These are phyloP conservation scores for Fusarium sp. DNA, from an alignment of 2,329 filamentous ascomycete species.

Conservation along the genomic window DNA sequence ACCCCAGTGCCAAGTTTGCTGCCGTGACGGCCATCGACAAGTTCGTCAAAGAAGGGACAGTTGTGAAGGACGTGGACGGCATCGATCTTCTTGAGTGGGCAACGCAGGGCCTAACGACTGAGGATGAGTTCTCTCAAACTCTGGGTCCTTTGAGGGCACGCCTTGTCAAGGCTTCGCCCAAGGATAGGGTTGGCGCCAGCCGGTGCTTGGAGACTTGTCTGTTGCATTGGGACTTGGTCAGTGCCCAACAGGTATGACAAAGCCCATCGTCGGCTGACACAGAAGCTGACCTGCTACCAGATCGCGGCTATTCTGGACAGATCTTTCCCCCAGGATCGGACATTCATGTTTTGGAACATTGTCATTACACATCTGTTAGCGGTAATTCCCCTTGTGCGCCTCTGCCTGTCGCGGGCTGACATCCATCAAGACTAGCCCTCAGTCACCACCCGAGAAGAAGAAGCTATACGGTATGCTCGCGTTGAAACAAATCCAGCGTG, in stretches of 20 bases:
- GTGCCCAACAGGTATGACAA: constrained; percentile 65
- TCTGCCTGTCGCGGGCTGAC: constrained; percentile 12
- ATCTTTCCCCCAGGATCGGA: constrained; percentile 60
- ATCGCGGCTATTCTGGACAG: constrained; percentile 67
- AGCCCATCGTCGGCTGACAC: too few species aligned
- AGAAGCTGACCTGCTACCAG: constrained; percentile 48
- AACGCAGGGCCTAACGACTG: constrained; percentile 52
- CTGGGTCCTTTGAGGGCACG: constrained; percentile 63
- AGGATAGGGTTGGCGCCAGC: constrained; percentile 55
- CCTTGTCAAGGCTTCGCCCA: constrained; percentile 65
- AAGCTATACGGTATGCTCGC: constrained; percentile 65
- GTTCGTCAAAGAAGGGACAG: constrained; percentile 59
- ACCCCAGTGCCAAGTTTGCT: constrained; percentile 58
- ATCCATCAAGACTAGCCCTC: constrained; percentile 55
- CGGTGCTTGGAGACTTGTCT: constrained; percentile 66
- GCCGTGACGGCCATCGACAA: constrained; percentile 59
- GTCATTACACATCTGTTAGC: constrained; percentile 65
- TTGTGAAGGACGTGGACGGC: constrained; percentile 61
- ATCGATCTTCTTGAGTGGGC: constrained; percentile 69
- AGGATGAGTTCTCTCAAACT: constrained; percentile 58
- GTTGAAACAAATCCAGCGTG: constrained; percentile 63
- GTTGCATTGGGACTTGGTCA: constrained; percentile 66
- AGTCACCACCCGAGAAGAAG: constrained; percentile 61
- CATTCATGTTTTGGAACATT: constrained; percentile 67
- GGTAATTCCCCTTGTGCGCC: constrained; percentile 50